Evolutionary conservation across 176 grass and related monocot genomes (phyloP), one percentile per base, ranked within the genome.

Genomic region (Olyra latifolia): DNA sequence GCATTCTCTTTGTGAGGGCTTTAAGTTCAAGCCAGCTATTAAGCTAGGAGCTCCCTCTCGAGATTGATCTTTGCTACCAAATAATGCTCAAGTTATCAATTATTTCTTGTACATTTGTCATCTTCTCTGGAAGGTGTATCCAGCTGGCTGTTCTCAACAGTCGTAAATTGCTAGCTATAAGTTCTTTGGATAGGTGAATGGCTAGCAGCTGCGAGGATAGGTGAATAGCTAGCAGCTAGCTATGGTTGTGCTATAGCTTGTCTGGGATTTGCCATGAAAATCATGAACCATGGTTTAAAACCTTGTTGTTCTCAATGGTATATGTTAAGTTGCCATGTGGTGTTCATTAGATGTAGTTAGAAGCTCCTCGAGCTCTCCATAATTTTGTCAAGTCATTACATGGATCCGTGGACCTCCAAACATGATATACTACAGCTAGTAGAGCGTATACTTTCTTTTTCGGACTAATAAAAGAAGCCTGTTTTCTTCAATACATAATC

Each of bases 391-490:
- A 11, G 41, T n/a, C 43, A 72, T 45, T 62, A 12, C 62, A 42
- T 55, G 20, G 22, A 67, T 39, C 2, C 32, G 32, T 69, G 41
- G 55, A 77, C 22, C 27, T 85, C 10, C 30, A 49, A 60, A 53
- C 75, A 54, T 81, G 54, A 72, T 72, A 22, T 42, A 64, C 22
- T 69, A 53, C 35, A 63, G 78, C 66, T 45, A 47, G 76, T 70
- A 69, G 40, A 59, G 15, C 14, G n/a, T 42, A 78, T 40, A 24
- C 24, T 53, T 16, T 82, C 20, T 20, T 52, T 52, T 77, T 38
- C 62, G 63, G 75, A 10, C 45, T 14, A 16, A 41, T 60, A 42
- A 32, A 57, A 82, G 20, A 45, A 80, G 6, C 60, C 42, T 83
- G 25, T 54, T 76, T 76, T 81, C 59, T 66, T 75, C 32, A 69